Percentiles rank a stretch among this genome's conserved stretches.
These are phyloP conservation scores for Chytriomyces confervae DNA, from an alignment of 192 early-diverging fungal genomes.

Conservation along the genomic window DNA sequence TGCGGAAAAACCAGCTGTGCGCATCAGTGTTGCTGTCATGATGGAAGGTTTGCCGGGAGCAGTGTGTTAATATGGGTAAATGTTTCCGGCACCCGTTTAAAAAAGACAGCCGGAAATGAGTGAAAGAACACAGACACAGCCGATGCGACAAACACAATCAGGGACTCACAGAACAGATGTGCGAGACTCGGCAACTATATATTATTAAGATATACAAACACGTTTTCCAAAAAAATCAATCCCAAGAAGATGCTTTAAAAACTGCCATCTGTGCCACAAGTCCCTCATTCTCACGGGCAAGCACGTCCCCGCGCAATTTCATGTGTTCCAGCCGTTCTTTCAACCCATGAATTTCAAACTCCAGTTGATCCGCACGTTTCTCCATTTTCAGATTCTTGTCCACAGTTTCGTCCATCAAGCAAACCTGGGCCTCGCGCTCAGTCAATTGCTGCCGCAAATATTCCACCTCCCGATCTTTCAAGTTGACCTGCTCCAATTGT, in stretches of 20 bases:
- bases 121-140: not conserved
- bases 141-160: not conserved
- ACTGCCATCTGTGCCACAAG: conserved; percentile 3
- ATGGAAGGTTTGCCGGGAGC: too few species aligned
- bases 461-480: too few species aligned
- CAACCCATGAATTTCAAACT: conserved; percentile 4
- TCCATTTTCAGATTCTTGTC: not conserved
- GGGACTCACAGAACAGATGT: not conserved
- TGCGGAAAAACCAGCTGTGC: too few species aligned
- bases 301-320: not conserved
- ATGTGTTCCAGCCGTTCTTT: not conserved
- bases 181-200: not conserved
- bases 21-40: too few species aligned
- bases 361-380: not conserved
- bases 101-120: not conserved
- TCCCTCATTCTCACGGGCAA: conserved; percentile 10
- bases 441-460: too few species aligned
- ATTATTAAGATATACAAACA: conserved; percentile 1
- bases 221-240: not conserved
- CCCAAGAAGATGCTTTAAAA: not conserved
- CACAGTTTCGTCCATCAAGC: too few species aligned
- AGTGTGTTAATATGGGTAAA: too few species aligned
- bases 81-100: too few species aligned
- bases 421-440: too few species aligned
- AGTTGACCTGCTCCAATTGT: too few species aligned